These are phyloP conservation scores for Hyparrhenia diplandra DNA, from an alignment of 176 grass and related monocot species.

Conservation along the genomic window DNA sequence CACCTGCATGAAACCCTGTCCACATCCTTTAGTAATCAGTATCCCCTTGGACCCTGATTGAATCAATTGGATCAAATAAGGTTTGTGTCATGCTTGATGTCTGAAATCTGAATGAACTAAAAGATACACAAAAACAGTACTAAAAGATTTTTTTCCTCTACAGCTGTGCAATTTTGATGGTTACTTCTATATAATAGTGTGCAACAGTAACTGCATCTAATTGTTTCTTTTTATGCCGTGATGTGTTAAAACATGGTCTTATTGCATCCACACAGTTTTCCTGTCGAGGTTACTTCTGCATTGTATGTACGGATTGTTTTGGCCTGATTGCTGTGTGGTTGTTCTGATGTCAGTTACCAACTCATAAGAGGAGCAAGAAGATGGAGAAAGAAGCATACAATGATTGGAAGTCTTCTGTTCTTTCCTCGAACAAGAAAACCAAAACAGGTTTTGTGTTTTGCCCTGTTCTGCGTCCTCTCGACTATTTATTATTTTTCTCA, in stretches of 20 bases:
- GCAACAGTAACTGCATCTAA: neutral
- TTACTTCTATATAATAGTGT: neutral
- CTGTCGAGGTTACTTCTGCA: neutral
- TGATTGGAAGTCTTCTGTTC: constrained; percentile 73
- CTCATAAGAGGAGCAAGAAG: constrained; percentile 85
- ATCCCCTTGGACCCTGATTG: neutral
- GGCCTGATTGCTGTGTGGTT: neutral
- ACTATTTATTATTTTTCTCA: neutral
- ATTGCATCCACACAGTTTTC: neutral
- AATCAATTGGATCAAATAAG: neutral
- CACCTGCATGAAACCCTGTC: neutral
- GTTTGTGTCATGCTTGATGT: neutral
- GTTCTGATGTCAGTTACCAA: constrained; percentile 53
- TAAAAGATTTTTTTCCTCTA: neutral
- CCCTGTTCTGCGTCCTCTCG: neutral
- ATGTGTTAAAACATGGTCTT: neutral
- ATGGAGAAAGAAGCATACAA: constrained; percentile 74
- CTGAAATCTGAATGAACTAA: neutral
- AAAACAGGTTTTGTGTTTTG: constrained; percentile 52
- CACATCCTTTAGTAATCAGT: neutral
- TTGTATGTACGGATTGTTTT: neutral
- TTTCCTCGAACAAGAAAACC: constrained; percentile 68
- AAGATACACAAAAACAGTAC: neutral
- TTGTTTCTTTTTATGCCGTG: neutral
- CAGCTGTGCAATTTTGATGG: neutral